Conservation (phyloP, 805 yeast species). For the Huiozyma sinensis region DNA sequence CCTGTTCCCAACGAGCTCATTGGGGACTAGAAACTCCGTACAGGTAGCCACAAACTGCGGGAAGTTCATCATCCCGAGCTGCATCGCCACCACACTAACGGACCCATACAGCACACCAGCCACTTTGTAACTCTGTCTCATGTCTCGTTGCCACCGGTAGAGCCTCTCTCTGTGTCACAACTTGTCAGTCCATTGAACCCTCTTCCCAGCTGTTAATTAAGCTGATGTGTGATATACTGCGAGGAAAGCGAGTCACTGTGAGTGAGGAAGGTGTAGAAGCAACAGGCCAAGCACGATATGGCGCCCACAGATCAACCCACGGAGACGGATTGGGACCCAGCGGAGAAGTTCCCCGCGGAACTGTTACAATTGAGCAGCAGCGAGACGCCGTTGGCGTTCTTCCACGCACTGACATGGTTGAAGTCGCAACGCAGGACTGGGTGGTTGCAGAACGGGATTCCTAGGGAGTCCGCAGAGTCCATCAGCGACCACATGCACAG, state of each 20-base stretch:
- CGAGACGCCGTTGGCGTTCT: slow-evolving; percentile 31
- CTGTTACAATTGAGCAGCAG: slow-evolving; percentile 19
- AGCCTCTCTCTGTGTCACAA: no score
- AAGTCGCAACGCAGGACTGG: slow-evolving; percentile 85
- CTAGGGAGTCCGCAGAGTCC: slow-evolving; percentile 41
- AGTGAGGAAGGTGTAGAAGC: not conserved
- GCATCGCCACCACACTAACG: slow-evolving; percentile 42
- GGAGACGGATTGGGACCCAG: slow-evolving; percentile 33
- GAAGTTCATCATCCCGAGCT: slow-evolving; percentile 53
- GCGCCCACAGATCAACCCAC: not conserved
- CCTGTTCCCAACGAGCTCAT: slow-evolving; percentile 1
- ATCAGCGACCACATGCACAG: slow-evolving; percentile 93
- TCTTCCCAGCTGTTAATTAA: not conserved
- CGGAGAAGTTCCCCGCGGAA: slow-evolving; percentile 33
- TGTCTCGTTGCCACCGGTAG: no score
- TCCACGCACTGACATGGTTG: slow-evolving; percentile 58
- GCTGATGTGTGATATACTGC: not conserved
- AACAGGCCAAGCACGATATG: not conserved
- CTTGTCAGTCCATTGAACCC: not conserved
- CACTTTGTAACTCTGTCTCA: no score
- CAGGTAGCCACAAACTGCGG: slow-evolving; percentile 38
- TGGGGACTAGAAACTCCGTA: slow-evolving; percentile 12
- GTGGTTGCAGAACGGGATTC: slow-evolving; percentile 62
- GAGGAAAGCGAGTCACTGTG: not conserved
- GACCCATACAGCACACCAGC: not conserved